Base-by-base conservation (phyloP, 1,284 basidiomycete species). In the Peniophora sp. region DNA sequence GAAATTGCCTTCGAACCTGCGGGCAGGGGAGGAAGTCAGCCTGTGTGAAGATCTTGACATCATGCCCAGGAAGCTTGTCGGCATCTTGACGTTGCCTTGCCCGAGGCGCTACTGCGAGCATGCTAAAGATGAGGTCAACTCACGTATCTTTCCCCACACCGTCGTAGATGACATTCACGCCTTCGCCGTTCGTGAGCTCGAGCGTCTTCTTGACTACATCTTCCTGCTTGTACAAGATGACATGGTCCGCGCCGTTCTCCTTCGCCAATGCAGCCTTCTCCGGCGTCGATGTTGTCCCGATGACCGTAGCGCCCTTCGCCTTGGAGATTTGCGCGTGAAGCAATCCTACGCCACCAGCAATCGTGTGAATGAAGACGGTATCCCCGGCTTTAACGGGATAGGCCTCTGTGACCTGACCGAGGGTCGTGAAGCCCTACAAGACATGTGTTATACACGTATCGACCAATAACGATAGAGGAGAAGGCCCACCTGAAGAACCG, bases 111-210 rank as follows among this genome's bases (percentile, higher is more conserved):
- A 47, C n/a, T n/a, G n/a, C 11, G 42, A 41, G 47, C 32, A 35
- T 12, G 34, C 47, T 23, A 47, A 47, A 39, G n/a, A 44, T 17
- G 35, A 39, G 34, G 32, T 37, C 8, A 2, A 73, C 84, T 53
- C 64, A 89, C 75, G 92, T 95, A 64, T 92, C 88, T 68, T 88
- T 93, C 9, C 96, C 96, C 22, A 99, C 92, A 42, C 95, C 94
- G 65, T 99, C 95, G 62, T 88, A 97, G 35, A 95, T 78, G 10
- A 80, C 94, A 58, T 94, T 77, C 8, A 93, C 88, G 20, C 95
- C 95, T 59, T 86, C 76, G 2, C 88, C 90, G 48, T 80, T 79
- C 0, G 93, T 95, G 50, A 96, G 71, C 59, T 87, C 83, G 50
- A 88, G 61, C n/a, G 91, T 85, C 53, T 83, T 76, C 51, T 80